phyloP scores from a whole-genome alignment of 129 eudicot species.

The Cynara cardunculus region DNA sequence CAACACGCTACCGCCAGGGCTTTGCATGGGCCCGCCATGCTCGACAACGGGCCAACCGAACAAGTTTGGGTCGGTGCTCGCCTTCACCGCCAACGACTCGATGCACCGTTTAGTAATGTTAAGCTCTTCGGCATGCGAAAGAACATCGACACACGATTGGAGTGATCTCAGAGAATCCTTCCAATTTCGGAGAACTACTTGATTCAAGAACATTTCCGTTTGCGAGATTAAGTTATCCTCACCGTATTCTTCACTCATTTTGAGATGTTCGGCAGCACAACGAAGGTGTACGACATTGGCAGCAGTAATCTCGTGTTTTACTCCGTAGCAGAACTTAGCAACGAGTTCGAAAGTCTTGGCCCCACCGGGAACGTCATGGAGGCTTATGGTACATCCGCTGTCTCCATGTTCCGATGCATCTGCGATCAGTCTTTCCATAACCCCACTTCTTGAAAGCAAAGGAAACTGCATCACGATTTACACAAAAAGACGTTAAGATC shows the following conservation, averaged over 20 bases:
- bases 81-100: conserved; percentile 74
- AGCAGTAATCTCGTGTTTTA: conserved; percentile 90
- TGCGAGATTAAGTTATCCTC: conserved; percentile 83
- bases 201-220: conserved; percentile 75
- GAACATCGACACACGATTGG: conserved; percentile 64
- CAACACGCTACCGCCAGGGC: conserved; percentile 85
- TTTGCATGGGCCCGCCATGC: conserved; percentile 89
- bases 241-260: conserved; percentile 94
- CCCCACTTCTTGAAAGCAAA: conserved; percentile 87
- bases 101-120: conserved; percentile 68
- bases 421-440: conserved; percentile 73
- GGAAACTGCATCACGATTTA: conserved; percentile 59
- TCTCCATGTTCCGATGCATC: conserved; percentile 62
- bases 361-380: conserved; percentile 75
- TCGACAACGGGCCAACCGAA: conserved; percentile 91
- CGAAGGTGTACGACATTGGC: conserved; percentile 78
- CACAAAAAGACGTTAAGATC: not conserved
- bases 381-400: conserved; percentile 45
- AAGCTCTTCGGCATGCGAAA: conserved; percentile 69
- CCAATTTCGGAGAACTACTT: conserved; percentile 68
- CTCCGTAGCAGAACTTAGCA: conserved; percentile 94
- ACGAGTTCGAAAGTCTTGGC: conserved; percentile 80
- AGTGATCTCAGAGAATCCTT: conserved; percentile 82
- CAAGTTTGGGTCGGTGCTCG: conserved; percentile 77
- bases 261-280: conserved; percentile 79